These are phyloP conservation scores for Rhizophora apiculata DNA, from an alignment of 345 rosid species.

Conservation along the genomic window DNA sequence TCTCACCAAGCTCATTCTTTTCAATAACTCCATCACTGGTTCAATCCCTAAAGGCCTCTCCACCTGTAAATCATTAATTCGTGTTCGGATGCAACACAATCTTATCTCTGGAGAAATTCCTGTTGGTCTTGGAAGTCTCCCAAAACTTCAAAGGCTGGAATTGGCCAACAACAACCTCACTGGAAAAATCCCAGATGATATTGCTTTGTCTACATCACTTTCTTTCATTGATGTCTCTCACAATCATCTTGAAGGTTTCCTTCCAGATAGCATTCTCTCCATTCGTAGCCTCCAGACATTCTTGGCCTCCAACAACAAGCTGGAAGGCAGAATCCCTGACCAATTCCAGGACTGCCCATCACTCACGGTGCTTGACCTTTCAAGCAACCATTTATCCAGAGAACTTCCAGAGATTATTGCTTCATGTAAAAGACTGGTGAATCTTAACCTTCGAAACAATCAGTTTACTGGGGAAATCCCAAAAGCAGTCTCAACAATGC, in stretches of 20 bases:
- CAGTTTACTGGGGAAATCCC: constrained; percentile 57
- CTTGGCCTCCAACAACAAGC: constrained; percentile 68
- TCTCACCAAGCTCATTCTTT: constrained; percentile 82
- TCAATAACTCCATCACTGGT: constrained; percentile 83
- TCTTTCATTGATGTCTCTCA: constrained; percentile 76
- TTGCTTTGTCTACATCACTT: constrained; percentile 59
- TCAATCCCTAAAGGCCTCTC: constrained; percentile 54
- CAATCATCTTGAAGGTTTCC: constrained; percentile 58
- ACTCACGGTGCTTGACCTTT: constrained; percentile 69
- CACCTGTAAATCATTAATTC: constrained; percentile 61
- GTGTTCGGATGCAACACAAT: constrained; percentile 74
- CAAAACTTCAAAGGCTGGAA: constrained; percentile 75
- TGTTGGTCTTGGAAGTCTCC: constrained; percentile 59
- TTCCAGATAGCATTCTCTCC: constrained; percentile 70
- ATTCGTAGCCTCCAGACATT: constrained; percentile 64
- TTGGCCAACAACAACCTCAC: constrained; percentile 71
- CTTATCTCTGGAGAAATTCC: constrained; percentile 64
- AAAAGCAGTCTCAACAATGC: constrained; percentile 51
- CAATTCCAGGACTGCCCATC: constrained; percentile 78
- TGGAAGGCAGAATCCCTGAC: constrained; percentile 61
- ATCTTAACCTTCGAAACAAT: constrained; percentile 62
- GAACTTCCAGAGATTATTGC: constrained; percentile 60
- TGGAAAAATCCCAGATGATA: constrained; percentile 69
- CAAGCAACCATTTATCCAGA: constrained; percentile 69
- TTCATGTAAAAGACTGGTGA: constrained; percentile 73